phyloP scores from a whole-genome alignment of 2,329 filamentous ascomycete genomes.

The Xylariales sp. region DNA sequence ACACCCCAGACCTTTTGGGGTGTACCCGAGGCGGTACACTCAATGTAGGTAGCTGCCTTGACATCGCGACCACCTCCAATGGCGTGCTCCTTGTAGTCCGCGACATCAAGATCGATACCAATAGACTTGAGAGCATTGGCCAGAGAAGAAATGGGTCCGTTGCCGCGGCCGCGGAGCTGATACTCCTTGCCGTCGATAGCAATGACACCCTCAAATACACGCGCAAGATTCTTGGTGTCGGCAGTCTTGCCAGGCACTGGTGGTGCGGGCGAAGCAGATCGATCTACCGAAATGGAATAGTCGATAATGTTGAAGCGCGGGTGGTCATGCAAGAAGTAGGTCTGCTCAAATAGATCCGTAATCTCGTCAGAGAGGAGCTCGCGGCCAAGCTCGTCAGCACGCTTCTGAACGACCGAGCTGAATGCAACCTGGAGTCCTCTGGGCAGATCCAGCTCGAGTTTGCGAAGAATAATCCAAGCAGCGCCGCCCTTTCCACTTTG shows the following conservation, averaged over 20 bases:
- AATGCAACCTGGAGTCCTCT: slow-evolving; percentile 91
- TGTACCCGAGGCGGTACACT: slow-evolving; percentile 68
- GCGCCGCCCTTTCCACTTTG: slow-evolving; percentile 93
- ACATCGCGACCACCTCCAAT: slow-evolving; percentile 77
- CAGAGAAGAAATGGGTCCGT: slow-evolving; percentile 85
- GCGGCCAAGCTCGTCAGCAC: slow-evolving; percentile 74
- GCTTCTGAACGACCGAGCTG: slow-evolving; percentile 77
- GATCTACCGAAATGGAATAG: slow-evolving; percentile 85
- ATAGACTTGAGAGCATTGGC: slow-evolving; percentile 75
- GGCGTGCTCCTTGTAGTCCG: slow-evolving; percentile 94
- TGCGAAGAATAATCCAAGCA: slow-evolving; percentile 88
- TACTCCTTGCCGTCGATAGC: slow-evolving; percentile 78
- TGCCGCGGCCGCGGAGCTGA: slow-evolving; percentile 74
- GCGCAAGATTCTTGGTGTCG: slow-evolving; percentile 72
- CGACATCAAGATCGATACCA: slow-evolving; percentile 83
- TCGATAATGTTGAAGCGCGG: slow-evolving; percentile 83
- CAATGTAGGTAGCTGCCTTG: slow-evolving; percentile 93
- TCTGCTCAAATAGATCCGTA: slow-evolving; percentile 78
- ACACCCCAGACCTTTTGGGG: slow-evolving; percentile 82
- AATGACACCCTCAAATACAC: slow-evolving; percentile 81
- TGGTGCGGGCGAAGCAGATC: slow-evolving; percentile 69
- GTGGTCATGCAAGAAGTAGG: slow-evolving; percentile 81
- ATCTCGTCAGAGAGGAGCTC: slow-evolving; percentile 85
- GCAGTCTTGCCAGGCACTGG: slow-evolving; percentile 65
- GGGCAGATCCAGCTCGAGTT: slow-evolving; percentile 86